Conservation (phyloP, 768 basidiomycete genomes). For the Imleria badia region DNA sequence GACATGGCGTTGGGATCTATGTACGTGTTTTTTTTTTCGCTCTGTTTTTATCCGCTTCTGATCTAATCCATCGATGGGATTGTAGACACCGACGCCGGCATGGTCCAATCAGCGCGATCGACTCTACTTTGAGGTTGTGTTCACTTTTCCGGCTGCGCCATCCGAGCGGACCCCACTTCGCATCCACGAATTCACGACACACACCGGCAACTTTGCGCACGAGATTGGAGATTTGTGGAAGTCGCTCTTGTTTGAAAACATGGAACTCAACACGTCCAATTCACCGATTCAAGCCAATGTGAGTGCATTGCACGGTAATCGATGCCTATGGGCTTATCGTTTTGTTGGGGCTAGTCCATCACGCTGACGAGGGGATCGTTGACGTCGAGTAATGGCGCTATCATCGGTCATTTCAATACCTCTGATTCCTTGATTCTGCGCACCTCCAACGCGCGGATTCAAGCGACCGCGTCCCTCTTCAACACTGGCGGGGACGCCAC, state of each 20-base stretch:
- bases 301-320: constrained; percentile 1
- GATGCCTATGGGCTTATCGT: not conserved
- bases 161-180: constrained; percentile 12
- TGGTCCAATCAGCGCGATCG: constrained; percentile 8
- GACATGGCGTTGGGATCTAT: constrained; percentile 39
- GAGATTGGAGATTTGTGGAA: constrained; percentile 28
- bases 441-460: constrained; percentile 38
- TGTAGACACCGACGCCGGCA: constrained; percentile 14
- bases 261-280: constrained; percentile 27
- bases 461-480: constrained; percentile 26
- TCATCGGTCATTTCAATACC: constrained; percentile 39
- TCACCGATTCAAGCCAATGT: constrained; percentile 30
- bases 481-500: not conserved
- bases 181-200: constrained; percentile 30
- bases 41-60: not conserved
- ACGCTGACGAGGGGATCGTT: constrained; percentile 21
- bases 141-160: constrained; percentile 29
- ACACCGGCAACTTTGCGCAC: constrained; percentile 31
- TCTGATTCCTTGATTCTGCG: constrained; percentile 26
- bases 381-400: constrained; percentile 33
- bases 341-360: constrained; percentile 29
- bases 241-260: constrained; percentile 26
- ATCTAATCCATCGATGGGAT: not conserved
- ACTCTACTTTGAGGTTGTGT: constrained; percentile 28
- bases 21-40: constrained; percentile 16